phyloP scores from a whole-genome alignment of 345 rosid species.

The Moricandia arvensis region DNA sequence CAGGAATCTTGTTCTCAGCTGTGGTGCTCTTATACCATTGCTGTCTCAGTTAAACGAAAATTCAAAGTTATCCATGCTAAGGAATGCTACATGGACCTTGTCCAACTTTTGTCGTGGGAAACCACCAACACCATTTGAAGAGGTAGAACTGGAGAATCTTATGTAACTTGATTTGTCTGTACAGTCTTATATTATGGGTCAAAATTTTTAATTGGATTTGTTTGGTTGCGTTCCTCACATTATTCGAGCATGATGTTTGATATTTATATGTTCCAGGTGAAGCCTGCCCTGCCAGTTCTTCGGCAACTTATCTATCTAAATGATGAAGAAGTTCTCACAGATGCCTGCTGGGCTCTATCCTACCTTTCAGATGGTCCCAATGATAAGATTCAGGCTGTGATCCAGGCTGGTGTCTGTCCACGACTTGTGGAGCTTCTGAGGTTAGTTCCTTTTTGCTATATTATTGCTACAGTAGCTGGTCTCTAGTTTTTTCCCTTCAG shows the following conservation, averaged over 20 bases:
- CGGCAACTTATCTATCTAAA: conserved; percentile 63
- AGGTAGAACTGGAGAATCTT: conserved; percentile 41
- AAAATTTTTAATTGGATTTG: not conserved
- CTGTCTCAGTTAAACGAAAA: conserved; percentile 63
- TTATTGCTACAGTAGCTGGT: too few relatives aligned
- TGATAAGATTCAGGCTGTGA: conserved; percentile 88
- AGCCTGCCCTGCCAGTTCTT: conserved; percentile 75
- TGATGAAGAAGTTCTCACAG: conserved; percentile 89
- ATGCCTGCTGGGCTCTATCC: conserved; percentile 83
- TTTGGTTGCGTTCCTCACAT: not conserved
- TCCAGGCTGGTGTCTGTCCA: conserved; percentile 73
- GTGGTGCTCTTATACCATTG: conserved; percentile 65
- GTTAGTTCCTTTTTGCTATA: conserved; percentile 43
- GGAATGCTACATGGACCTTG: conserved; percentile 80
- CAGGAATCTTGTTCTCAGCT: conserved; percentile 67
- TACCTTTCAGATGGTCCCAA: conserved; percentile 70
- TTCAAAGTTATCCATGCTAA: conserved; percentile 69
- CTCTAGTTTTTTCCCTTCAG: not conserved
- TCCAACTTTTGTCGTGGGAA: conserved; percentile 76
- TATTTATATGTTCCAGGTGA: conserved; percentile 50
- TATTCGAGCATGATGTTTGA: conserved; percentile 1
- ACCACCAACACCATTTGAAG: conserved; percentile 73
- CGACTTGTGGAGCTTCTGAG: conserved; percentile 78
- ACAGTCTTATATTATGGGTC: not conserved
- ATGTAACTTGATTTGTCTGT: conserved; percentile 20